Evolutionary conservation across 108 stramenopile genomes (phyloP), one percentile per base, ranked within the genome.

Genomic region (Nitzschia sp.): DNA sequence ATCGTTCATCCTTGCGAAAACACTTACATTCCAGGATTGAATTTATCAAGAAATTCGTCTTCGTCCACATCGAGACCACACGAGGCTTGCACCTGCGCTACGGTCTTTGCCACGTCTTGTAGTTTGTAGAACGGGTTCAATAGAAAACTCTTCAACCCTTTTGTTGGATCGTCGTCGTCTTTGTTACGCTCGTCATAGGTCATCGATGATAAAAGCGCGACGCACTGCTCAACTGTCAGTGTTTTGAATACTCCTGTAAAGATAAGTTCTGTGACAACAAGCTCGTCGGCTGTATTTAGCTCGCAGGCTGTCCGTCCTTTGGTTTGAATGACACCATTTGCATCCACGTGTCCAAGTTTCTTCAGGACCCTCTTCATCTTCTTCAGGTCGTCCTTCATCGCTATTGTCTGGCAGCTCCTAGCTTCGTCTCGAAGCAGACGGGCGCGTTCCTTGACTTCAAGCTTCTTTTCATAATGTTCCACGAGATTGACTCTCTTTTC

Each of bases 271-370:
- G 96, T 96, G 17, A 97, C 89, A 19, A 99, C 92, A 29, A 99
- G 85, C 77, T 98, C 99, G 68, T 99, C 87, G 22, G 94, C 94
- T 3, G 98, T 97, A 70, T 97, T 98, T 69, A 99, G 84, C 78
- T 99, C 99, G 66, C 97, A 98, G 5, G 97, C 98, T n/a, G 96
- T 94, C 35, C 97, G 76, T 22, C 99, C 99, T 74, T 99, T 99
- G 19, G 97, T 91, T 71, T 96, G 93, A 60, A 99, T 95, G 45
- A 99, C 96, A 5, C 90, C 96, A 15, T 94, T 84, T 32, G 81
- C 77, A 75, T 97, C 92, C 6, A 97, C 96, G 72, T 98, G 96
- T 16, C 97, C 98, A 25, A 99, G 86, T 30, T 93, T 80, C 27
- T 89, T 92, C 62, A 99, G 80, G 15, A 98, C 97, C 8, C 86